phyloP scores from a whole-genome alignment of 2,329 filamentous ascomycete species.

The Xylaria sp. region DNA sequence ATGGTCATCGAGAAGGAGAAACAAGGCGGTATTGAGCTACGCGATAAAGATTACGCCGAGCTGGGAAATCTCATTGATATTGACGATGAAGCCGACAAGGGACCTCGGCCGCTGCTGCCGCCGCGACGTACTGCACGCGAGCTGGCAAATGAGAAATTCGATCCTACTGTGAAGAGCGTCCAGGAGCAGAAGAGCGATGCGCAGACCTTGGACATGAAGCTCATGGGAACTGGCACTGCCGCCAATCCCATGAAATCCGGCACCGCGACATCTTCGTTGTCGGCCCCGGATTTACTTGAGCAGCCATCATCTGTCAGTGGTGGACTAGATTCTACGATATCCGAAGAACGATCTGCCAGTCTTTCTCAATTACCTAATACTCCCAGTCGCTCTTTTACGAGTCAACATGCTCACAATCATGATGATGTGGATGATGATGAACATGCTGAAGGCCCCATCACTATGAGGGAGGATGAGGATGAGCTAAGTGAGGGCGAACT shows the following conservation, averaged over 20 bases:
- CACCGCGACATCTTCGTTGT: constrained; percentile 11
- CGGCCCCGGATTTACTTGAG: background rate
- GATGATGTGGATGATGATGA: constrained; percentile 51
- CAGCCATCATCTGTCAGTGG: background rate
- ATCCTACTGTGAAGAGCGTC: constrained; percentile 44
- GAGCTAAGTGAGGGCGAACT: constrained; percentile 46
- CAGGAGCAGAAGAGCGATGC: constrained; percentile 44
- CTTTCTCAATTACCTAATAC: background rate
- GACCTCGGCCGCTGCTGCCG: constrained; percentile 29
- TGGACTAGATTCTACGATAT: background rate
- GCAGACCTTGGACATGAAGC: constrained; percentile 35
- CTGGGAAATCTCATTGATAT: constrained; percentile 56
- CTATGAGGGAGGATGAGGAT: constrained; percentile 55
- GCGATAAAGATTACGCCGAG: constrained; percentile 48
- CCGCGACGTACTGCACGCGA: constrained; percentile 38
- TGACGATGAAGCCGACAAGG: constrained; percentile 48
- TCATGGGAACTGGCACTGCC: constrained; percentile 21
- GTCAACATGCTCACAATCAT: constrained; percentile 4
- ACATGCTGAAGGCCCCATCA: constrained; percentile 49
- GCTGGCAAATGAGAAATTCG: constrained; percentile 46
- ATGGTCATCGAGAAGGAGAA: constrained; percentile 61
- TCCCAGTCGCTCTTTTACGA: too few species aligned
- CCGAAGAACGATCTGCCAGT: background rate
- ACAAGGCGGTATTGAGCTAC: constrained; percentile 49
- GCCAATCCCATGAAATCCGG: constrained; percentile 1